Percentiles rank a stretch among this genome's conserved stretches.
Evolutionary conservation across 192 early-diverging fungal genomes (phyloP).

Genomic region (Endogone sp.): DNA sequence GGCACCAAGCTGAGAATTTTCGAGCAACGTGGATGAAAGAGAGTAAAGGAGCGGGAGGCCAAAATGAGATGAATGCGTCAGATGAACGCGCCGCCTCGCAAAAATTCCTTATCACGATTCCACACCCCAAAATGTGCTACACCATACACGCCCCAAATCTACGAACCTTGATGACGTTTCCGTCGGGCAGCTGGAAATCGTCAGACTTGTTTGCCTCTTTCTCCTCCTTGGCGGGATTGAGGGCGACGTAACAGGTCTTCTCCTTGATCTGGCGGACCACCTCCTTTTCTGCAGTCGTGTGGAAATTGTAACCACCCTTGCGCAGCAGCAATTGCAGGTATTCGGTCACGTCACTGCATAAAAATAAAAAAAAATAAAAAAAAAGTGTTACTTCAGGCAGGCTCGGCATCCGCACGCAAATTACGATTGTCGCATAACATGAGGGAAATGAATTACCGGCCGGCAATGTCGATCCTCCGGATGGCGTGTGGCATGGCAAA

Average conservation of each 20-base stretch:
- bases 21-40: neutral
- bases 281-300: conserved; percentile 93
- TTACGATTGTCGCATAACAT: too few species aligned
- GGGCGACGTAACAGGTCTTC: conserved; percentile 89
- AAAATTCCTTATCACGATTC: neutral
- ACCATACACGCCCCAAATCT: too few species aligned
- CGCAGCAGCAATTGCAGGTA: conserved; percentile 89
- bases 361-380: too few species aligned
- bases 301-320: conserved; percentile 83
- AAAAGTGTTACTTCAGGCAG: too few species aligned
- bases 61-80: neutral
- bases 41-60: neutral
- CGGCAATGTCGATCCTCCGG: conserved; percentile 89
- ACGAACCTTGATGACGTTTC: conserved; percentile 73
- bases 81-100: too few species aligned
- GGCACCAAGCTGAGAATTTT: conserved; percentile 71
- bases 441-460: conserved; percentile 53
- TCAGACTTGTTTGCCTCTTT: conserved; percentile 82
- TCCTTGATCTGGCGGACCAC: conserved; percentile 96
- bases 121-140: neutral
- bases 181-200: conserved; percentile 80
- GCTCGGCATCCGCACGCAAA: too few species aligned
- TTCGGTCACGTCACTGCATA: conserved; percentile 83
- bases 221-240: conserved; percentile 89
- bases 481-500: conserved; percentile 96